Base-by-base conservation (phyloP, 1,139 yeast species). In the Geotrichum histeridarum region DNA sequence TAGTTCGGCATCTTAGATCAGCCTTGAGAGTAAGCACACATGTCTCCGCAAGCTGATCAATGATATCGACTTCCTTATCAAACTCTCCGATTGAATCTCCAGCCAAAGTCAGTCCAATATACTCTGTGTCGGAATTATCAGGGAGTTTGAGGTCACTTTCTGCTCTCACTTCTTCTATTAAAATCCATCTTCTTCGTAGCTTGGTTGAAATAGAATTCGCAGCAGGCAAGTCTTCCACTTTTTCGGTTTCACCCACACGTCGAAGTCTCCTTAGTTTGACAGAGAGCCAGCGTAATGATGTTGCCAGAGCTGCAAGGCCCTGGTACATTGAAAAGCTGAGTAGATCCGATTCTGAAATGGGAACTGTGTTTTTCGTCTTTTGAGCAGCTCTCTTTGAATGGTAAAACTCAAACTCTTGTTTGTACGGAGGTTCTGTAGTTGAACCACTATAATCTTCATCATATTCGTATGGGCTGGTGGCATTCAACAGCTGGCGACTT, bases 1-100 rank as follows among this genome's bases (percentile, higher is more conserved):
- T 77, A 1, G 82, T 78, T 56, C 85, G 78, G 53, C 81, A 77
- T 57, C 90, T 75, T 47, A 84, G 67, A 64, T 86, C 93, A 59
- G 83, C 82, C 53, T 95, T 73, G 45, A 88, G 70, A 2, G 84
- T 76, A 22, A 83, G 64, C 51, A 85, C 70, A 4, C 85, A 72
- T 32, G 74, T 73, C 45, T 74, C 73, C 22, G 79, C 74, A 41
- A 85, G 73, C 2, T 64, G 60, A 54, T 75, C 76, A 59, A 86
- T 77, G 0, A 71, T 73, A 1, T 65, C 58, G 0, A 83, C 68
- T 1, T 79, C 70, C 2, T 68, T 68, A 57, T 82, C 80, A 64
- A 83, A 89, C 48, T 73, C 73, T 0, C 62, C 62, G 8, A 76
- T 64, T 15, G 78, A 73, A 14, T 72, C 75, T 0, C 76, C 77